Evolutionary conservation across 164 flowering plant genomes (phyloP).

Genomic region (Nymphaea colorata): DNA sequence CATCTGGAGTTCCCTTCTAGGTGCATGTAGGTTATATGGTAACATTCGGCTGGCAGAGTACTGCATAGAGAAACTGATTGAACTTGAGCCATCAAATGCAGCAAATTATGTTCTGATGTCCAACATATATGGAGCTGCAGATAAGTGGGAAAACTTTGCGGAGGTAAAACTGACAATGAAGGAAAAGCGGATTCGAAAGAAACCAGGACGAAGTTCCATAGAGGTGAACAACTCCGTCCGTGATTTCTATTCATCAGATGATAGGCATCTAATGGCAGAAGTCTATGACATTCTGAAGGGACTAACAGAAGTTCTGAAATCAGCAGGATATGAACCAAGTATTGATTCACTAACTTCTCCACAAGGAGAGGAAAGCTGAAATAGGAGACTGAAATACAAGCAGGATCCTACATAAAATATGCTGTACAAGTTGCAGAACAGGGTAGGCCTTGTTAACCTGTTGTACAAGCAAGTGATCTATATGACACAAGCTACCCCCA

Average conservation of each 20-base stretch:
- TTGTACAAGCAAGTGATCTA: no score
- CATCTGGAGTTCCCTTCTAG: conserved; percentile 62
- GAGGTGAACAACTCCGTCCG: conserved; percentile 37
- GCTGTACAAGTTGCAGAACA: background rate
- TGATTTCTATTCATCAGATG: conserved; percentile 48
- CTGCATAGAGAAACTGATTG: conserved; percentile 33
- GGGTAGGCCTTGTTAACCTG: background rate
- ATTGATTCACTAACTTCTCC: conserved; percentile 2
- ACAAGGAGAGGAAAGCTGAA: conserved; percentile 4
- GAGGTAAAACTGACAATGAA: conserved; percentile 44
- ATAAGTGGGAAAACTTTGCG: conserved; percentile 45
- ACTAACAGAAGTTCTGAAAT: conserved; percentile 27
- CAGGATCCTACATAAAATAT: background rate
- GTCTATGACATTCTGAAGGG: conserved; percentile 37
- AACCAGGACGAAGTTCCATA: conserved; percentile 57
- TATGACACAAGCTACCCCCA: background rate
- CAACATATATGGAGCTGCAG: conserved; percentile 45
- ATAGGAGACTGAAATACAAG: background rate
- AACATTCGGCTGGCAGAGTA: conserved; percentile 46
- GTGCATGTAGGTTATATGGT: conserved; percentile 45
- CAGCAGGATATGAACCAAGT: conserved; percentile 18
- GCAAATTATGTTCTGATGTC: conserved; percentile 55
- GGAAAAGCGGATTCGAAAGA: conserved; percentile 35
- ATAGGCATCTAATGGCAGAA: conserved; percentile 37
- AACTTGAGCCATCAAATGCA: conserved; percentile 51